A percentile compares a stretch with the other conserved stretches of the same genome.
These are phyloP conservation scores for Apiotrichum gamsii DNA, from an alignment of 1,284 basidiomycete species.

Conservation along the genomic window DNA sequence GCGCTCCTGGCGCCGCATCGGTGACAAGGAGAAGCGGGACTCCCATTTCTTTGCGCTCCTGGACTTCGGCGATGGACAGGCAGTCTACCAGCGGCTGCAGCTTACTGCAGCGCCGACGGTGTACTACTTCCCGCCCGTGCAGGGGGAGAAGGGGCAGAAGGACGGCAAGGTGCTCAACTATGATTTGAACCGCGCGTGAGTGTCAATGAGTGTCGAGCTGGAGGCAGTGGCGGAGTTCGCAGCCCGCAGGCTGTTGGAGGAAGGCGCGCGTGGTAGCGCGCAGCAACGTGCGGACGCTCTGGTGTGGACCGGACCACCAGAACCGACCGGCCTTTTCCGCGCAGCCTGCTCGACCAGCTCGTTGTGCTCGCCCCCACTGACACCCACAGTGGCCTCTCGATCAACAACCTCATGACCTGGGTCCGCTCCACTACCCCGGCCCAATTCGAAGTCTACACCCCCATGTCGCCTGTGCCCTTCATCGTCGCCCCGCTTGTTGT, in stretches of 20 bases:
- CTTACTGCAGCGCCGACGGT: constrained; percentile 73
- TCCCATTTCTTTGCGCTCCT: constrained; percentile 85
- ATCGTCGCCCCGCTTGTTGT: constrained; percentile 59
- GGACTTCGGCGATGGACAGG: constrained; percentile 71
- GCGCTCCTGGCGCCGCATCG: constrained; percentile 65
- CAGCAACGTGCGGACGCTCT: too few relatives aligned
- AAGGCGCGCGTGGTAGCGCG: too few relatives aligned
- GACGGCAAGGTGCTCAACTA: constrained; percentile 56
- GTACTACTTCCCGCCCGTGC: constrained; percentile 64
- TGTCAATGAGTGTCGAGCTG: too few relatives aligned
- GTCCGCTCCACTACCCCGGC: constrained; percentile 59
- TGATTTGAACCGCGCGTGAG: constrained; percentile 62
- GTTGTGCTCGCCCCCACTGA: too few relatives aligned
- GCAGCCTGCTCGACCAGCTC: too few relatives aligned
- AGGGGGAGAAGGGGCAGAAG: constrained; percentile 59
- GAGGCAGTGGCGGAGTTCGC: too few relatives aligned
- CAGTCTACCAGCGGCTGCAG: constrained; percentile 68
- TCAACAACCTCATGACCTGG: constrained; percentile 67
- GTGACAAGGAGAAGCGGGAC: constrained; percentile 59
- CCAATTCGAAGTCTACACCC: constrained; percentile 40
- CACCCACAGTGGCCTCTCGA: constrained; percentile 65
- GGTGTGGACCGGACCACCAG: too few relatives aligned
- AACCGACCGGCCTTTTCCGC: too few relatives aligned
- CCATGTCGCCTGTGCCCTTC: constrained; percentile 48
- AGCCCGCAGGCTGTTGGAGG: too few relatives aligned